Base-by-base conservation (phyloP, 352 stramenopile genomes). In the Aphanomyces invadans region DNA sequence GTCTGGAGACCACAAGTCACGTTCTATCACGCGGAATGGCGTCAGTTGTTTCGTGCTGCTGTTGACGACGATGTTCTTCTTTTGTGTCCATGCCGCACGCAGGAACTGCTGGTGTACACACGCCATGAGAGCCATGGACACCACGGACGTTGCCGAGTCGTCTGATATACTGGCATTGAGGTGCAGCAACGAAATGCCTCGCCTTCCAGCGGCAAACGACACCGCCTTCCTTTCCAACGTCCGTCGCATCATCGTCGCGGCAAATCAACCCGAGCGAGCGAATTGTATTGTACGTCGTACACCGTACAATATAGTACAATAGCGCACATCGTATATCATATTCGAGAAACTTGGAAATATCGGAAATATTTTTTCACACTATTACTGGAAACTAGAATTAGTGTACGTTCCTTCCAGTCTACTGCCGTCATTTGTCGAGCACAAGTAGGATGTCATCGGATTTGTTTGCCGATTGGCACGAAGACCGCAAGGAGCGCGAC, bases 401-500 rank as follows among this genome's bases (percentile, higher is more conserved):
- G n/a, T 62, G 19, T 31, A 42, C 21, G 53, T 62, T 23, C n/a
- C 26, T 52, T 62, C 21, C 19, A 51, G 12, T 63, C 36, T 53
- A 45, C 60, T 67, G 60, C 60, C 60, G 60, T 60, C 60, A 67
- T 67, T 67, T 56, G 42, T 31, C 46, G 11, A 17, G 25, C 33
- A 44, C 23, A 54, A 7, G 15, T 15, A 57, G 17, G 29, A 95
- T 95, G 86, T 95, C 86, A 66, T 82, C 83, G 65, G 86, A 95
- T 77, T 76, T 95, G 51, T 95, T 95, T 70, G 86, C 86, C 38
- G 86, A 95, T 74, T 95, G 86, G 86, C 83, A 89, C 75, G 89
- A 90, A 38, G 86, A 95, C 65, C 79, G 91, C 73, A 70, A 56
- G 70, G 72, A 48, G 38, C 57, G 56, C n/a, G 70, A 69, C 7